Base-by-base conservation (phyloP, 805 yeast genomes). In the Pichia paraexigua region DNA sequence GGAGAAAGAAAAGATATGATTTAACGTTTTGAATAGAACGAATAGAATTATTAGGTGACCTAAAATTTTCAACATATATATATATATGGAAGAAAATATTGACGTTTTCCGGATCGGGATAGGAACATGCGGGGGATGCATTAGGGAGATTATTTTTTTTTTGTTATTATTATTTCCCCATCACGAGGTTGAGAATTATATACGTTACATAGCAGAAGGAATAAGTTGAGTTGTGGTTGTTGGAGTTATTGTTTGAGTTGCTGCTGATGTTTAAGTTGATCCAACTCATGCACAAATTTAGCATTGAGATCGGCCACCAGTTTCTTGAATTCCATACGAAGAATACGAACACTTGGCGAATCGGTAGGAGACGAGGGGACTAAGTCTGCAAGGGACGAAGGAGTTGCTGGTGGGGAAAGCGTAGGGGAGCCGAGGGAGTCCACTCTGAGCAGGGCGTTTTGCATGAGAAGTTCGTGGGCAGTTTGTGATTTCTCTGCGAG, bases 271-370 rank as follows among this genome's bases (percentile, higher is more conserved):
- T 25, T 32, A 39, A 40, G 44, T 30, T 50, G 46, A 72, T 63
- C 71, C 44, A 85, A 63, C 55, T 83, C 86, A 12, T 69, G 60
- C 56, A 83, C 87, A 59, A 82, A 80, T 51, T 74, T 79, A 45
- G 74, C 77, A 55, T 82, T 87, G 52, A 84, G 77, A 41, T 80
- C 82, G 22, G 74, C 68, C 5, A 85, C 80, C 47, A 84, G 68
- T 58, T 79, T 82, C 64, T 79, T 84, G 68, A 85, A 85, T 64
- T 85, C 90, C 55, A 78, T 73, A 51, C 87, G 71, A 65, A 85
- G 68, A 3, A 84, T 80, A 0, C 82, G 76, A 40, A 78, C 78
- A 12, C 53, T 43, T 7, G 44, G 27, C 1, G 41, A 12, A 20
- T 25, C 25, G 9, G 41, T 24, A 3, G n/a, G 35, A 30, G 35